Base-by-base conservation (phyloP, 2,329 filamentous ascomycete genomes). In the Orbilia brochopaga region DNA sequence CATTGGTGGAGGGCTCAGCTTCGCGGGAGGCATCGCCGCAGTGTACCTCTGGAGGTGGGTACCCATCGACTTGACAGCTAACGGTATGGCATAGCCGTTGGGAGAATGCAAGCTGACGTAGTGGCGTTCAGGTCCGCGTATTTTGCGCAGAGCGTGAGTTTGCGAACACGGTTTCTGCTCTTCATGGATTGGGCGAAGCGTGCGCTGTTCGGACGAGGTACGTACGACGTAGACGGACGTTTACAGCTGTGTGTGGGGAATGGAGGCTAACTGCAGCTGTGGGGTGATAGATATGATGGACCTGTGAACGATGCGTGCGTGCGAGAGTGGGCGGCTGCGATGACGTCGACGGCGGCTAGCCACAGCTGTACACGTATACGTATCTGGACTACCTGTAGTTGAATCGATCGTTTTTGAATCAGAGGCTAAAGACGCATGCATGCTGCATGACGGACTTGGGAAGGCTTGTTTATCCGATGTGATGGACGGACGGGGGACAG, bases 181-280 rank as follows among this genome's bases (percentile, higher is more conserved):
- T 92, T 92, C 17, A 97, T 99, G 94, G 94, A 99, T 79, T 99
- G 94, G 94, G 88, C 87, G n/a, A 99, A 97, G 86, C 85, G 95
- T 79, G 90, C 91, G 11, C 80, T 99, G 21, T 99, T 99, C 82
- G 94, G 94, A 75, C 85, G 94, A 88, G 94, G 93, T 97, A 81
- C 82, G 88, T 55, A 19, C 7, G 10, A n/a, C 42, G 15, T 37
- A 19, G 19, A 32, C 24, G 30, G 8, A n/a, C 10, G 1, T 37
- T 53, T 7, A 19, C n/a, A 19, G n/a, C n/a, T 24, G 15, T 27
- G 19, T 53, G 40, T 48, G 24, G 15, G 1, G 17, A 32, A 32
- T 3, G 27, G 3, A 24, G 10, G 23, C 51, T 69, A 52, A 62
- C 52, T 17, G 7, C 15, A 24, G 21, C n/a, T n/a, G n/a, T n/a